Conservation (phyloP, 2,329 filamentous ascomycete genomes). For the Monosporascus sp. region DNA sequence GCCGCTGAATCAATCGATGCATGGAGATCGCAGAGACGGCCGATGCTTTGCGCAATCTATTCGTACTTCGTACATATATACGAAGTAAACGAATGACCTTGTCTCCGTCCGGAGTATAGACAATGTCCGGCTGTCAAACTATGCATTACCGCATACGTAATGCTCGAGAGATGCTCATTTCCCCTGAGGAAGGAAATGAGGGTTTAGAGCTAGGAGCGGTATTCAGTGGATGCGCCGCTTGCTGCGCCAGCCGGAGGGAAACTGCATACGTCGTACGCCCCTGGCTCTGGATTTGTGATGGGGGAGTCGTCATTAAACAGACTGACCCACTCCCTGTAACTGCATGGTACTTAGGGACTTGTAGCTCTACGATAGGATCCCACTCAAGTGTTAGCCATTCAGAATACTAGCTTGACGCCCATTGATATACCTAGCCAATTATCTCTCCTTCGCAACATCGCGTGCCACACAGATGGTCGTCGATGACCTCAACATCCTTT, state of each 20-base stretch:
- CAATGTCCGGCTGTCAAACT: neutral
- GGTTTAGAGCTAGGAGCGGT: no score
- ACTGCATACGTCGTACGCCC: no score
- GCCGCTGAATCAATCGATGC: neutral
- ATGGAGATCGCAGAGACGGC: neutral
- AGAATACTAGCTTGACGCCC: neutral
- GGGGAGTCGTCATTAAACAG: neutral
- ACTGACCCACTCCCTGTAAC: neutral
- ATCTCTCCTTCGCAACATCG: neutral
- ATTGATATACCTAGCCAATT: neutral
- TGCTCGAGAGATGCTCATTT: neutral
- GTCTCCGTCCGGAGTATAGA: neutral
- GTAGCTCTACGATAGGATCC: no score
- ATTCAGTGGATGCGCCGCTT: neutral
- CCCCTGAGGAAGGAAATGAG: no score
- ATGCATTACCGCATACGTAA: neutral
- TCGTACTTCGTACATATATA: no score
- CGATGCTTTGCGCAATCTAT: no score
- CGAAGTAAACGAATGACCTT: no score
- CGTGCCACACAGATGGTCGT: neutral
- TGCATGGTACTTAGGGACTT: neutral
- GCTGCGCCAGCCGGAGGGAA: neutral
- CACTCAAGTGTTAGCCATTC: neutral
- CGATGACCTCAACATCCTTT: neutral
- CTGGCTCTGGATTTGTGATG: no score